These are phyloP conservation scores for Leucogyrophana mollusca DNA, from an alignment of 768 basidiomycete species.

Conservation along the genomic window DNA sequence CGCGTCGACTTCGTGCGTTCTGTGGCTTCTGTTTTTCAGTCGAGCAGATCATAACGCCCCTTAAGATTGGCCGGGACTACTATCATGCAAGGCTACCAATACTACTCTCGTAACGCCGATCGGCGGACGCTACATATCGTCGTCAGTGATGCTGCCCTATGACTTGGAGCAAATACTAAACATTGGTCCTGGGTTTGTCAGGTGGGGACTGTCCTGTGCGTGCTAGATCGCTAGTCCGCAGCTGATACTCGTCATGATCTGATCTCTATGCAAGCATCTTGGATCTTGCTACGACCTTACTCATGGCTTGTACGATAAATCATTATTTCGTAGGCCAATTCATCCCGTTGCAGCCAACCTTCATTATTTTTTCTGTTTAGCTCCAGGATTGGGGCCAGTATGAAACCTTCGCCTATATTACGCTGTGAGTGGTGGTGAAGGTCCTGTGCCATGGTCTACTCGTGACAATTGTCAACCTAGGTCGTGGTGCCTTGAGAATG, in stretches of 20 bases:
- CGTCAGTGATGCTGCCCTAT: background rate
- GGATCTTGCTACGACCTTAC: constrained; percentile 14
- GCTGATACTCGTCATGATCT: constrained; percentile 6
- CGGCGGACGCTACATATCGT: background rate
- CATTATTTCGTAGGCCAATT: constrained; percentile 16
- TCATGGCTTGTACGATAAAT: constrained; percentile 16
- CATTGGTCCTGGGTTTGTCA: background rate
- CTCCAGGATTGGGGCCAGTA: no score
- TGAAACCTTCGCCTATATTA: no score
- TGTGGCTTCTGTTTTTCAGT: no score
- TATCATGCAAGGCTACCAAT: background rate
- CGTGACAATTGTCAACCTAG: constrained; percentile 1
- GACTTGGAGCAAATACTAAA: background rate
- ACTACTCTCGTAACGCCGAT: constrained; percentile 1
- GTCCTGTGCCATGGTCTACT: no score
- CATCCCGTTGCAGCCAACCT: no score
- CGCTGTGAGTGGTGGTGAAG: no score
- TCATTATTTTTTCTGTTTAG: constrained; percentile 14
- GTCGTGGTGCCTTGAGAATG: constrained; percentile 14
- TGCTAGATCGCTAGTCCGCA: background rate
- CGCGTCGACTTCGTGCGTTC: background rate
- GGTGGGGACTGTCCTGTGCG: background rate
- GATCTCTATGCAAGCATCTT: constrained; percentile 10
- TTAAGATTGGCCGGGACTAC: background rate
- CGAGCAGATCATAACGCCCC: no score